Evolutionary conservation across 495 filamentous ascomycete species (phyloP), one percentile per base, ranked within the genome.

Genomic region (Cairneyella variabilis): DNA sequence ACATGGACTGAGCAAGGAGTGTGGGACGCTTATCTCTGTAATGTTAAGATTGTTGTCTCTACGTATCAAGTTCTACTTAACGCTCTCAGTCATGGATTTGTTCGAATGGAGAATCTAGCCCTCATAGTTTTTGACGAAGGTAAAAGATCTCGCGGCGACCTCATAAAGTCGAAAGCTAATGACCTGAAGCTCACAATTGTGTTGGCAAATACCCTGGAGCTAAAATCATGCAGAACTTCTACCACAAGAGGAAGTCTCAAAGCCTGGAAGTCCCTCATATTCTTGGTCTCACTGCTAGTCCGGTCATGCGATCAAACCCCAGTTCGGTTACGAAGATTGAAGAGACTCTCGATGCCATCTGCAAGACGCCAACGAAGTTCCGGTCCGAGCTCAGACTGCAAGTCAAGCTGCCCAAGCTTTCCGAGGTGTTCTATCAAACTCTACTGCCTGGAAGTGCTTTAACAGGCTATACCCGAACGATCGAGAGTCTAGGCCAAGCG

Each of bases 121-220:
- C 69, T 98, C 1, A 68, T 98, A 18, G 75, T 97, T 0, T 91
- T 96, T 54, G 92, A 98, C 62, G 92, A 98, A 82, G 90, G 90
- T 91, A 62, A 42, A 70, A 59, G 25, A 18, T 23, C 30, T 11
- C 21, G 43, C 5, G 17, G 8, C 17, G 16, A 16, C 37, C 17
- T 9, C 17, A n/a, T 40, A 20, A n/a, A 6, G 5, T 14, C 1
- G 22, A 10, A 25, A 14, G 6, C 10, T 58, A 12, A 39, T 53
- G 30, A 56, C 48, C 54, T 25, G 43, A 51, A 89, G 88, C 86
- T 10, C 89, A 93, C 64, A 78, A 89, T 64, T 89, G 85, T 61
- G 71, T 73, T 9, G 64, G 65, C 16, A 77, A 76, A 32, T 79
- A 89, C 63, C 74, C 91, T 0, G 83, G 84, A 9, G 85, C 86